Conservation (phyloP, 306 rosid genomes). For the Sophora flavescens region DNA sequence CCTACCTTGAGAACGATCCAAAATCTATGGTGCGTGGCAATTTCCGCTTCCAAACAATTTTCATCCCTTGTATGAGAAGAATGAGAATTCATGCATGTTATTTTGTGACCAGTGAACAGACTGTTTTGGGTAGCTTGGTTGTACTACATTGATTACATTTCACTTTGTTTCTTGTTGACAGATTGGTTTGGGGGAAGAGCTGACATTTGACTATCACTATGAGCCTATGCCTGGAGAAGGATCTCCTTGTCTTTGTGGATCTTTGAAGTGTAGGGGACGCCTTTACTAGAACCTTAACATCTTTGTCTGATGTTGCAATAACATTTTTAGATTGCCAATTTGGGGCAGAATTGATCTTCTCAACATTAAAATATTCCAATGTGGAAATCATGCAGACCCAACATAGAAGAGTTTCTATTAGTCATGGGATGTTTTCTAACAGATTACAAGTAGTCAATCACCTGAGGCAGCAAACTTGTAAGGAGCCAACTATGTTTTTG, state of each 20-base stretch:
- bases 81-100: neutral
- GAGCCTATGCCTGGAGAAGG: constrained; percentile 70
- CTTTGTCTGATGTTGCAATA: constrained; percentile 21
- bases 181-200: constrained; percentile 92
- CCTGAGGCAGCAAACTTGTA: constrained; percentile 32
- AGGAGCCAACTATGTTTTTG: constrained; percentile 34
- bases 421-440: constrained; percentile 14
- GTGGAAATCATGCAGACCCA: constrained; percentile 1
- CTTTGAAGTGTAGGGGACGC: constrained; percentile 72
- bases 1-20: constrained; percentile 34
- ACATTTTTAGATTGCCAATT: constrained; percentile 40
- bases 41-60: neutral
- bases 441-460: constrained; percentile 29
- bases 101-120: neutral
- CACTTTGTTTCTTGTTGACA: constrained; percentile 54
- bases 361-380: constrained; percentile 12
- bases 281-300: constrained; percentile 50
- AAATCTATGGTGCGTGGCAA: constrained; percentile 10
- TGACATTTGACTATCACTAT: constrained; percentile 73
- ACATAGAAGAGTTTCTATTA: constrained; percentile 7
- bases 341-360: constrained; percentile 34
- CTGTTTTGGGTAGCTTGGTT: neutral
- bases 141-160: constrained; percentile 31
- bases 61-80: neutral
- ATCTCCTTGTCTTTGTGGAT: constrained; percentile 71